Percentiles rank a stretch among this genome's conserved stretches.
These are phyloP conservation scores for Xenoacremonium recifei DNA, from an alignment of 2,329 filamentous ascomycete genomes.

Conservation along the genomic window DNA sequence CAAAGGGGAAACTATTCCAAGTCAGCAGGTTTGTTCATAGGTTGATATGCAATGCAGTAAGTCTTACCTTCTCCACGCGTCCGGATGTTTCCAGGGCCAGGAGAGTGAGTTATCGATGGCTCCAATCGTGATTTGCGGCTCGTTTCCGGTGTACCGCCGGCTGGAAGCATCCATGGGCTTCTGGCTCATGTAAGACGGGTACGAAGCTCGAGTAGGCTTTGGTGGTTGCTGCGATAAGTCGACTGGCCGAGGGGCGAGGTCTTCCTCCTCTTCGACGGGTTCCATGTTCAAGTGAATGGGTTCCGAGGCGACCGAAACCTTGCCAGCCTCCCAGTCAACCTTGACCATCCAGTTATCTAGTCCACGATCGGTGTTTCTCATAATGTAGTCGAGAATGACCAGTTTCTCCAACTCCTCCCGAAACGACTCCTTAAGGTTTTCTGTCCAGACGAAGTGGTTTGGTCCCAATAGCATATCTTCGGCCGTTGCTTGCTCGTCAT, in stretches of 20 bases:
- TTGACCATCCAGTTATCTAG: slow-evolving; percentile 99
- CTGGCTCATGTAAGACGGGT: slow-evolving; percentile 76
- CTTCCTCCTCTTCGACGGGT: slow-evolving; percentile 35
- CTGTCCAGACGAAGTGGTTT: slow-evolving; percentile 79
- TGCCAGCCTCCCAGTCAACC: slow-evolving; percentile 80
- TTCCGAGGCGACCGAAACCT: slow-evolving; percentile 83
- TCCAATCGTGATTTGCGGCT: slow-evolving; percentile 71
- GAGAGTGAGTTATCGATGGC: slow-evolving; percentile 98
- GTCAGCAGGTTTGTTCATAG: slow-evolving; percentile 18
- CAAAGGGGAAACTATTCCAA: slow-evolving; percentile 84
- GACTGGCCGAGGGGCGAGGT: slow-evolving; percentile 65
- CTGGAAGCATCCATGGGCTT: slow-evolving; percentile 81
- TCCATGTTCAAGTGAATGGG: slow-evolving; percentile 68
- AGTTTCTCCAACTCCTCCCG: slow-evolving; percentile 94
- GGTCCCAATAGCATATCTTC: slow-evolving; percentile 52
- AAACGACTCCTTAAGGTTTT: slow-evolving; percentile 84
- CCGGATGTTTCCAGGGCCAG: slow-evolving; percentile 98
- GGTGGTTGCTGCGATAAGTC: slow-evolving; percentile 44
- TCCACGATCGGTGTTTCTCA: slow-evolving; percentile 96
- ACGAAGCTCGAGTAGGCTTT: slow-evolving; percentile 44
- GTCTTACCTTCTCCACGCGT: slow-evolving; percentile 69
- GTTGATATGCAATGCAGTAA: slow-evolving; percentile 4
- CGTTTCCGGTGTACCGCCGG: slow-evolving; percentile 41
- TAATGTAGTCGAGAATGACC: slow-evolving; percentile 97
- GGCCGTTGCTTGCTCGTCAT: slow-evolving; percentile 50